A percentile compares a stretch with the other conserved stretches of the same genome.
Conservation (phyloP, 768 basidiomycete genomes). For the Podaxis sp. region DNA sequence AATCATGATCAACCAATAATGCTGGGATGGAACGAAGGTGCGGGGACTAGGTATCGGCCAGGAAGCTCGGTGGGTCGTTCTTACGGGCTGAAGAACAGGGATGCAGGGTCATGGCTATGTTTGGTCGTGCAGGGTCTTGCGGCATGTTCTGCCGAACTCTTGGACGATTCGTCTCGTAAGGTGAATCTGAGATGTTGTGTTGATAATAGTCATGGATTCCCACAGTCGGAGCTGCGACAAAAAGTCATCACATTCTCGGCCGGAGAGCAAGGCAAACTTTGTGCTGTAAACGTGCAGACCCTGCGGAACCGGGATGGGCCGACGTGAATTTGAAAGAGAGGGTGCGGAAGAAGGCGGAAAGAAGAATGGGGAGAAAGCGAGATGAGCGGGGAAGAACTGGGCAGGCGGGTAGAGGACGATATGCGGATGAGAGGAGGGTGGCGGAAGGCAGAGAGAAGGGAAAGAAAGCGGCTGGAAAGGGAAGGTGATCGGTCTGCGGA, state of each 20-base stretch:
- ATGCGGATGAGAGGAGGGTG: constrained; percentile 20
- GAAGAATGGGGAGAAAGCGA: constrained; percentile 5
- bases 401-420: constrained; percentile 14
- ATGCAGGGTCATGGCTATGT: constrained; percentile 3
- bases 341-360: constrained; percentile 11
- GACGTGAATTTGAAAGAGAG: neutral
- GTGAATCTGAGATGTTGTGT: constrained; percentile 19
- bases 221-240: constrained; percentile 20
- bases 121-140: constrained; percentile 14
- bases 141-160: constrained; percentile 12
- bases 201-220: constrained; percentile 16
- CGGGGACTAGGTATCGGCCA: neutral
- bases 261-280: constrained; percentile 10
- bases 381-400: constrained; percentile 8
- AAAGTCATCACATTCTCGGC: constrained; percentile 20
- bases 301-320: constrained; percentile 7
- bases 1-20: constrained; percentile 5
- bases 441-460: constrained; percentile 19
- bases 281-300: neutral
- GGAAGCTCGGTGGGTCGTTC: neutral
- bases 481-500: constrained; percentile 9
- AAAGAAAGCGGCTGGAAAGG: constrained; percentile 6
- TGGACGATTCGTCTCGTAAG: constrained; percentile 10
- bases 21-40: neutral
- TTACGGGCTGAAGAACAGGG: neutral